These are phyloP conservation scores for Tylopilus balloui DNA, from an alignment of 768 basidiomycete species.

Conservation along the genomic window DNA sequence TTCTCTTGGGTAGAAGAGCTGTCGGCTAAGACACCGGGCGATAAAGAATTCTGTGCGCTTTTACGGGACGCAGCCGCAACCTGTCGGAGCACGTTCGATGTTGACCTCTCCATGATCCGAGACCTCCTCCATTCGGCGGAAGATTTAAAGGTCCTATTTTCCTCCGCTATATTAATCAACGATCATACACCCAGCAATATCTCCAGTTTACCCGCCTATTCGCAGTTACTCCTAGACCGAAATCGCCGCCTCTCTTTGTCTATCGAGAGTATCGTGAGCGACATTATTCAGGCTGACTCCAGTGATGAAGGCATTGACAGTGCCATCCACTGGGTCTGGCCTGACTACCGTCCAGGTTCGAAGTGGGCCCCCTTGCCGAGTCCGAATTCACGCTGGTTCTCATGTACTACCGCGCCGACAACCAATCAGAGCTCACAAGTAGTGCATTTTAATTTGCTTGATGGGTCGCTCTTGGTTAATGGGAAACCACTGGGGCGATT, in stretches of 20 bases:
- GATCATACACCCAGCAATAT: slow-evolving; percentile 24
- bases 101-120: neutral
- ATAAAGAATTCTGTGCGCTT: slow-evolving; percentile 2
- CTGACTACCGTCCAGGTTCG: slow-evolving; percentile 21
- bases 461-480: slow-evolving; percentile 26
- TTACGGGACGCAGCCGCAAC: slow-evolving; percentile 19
- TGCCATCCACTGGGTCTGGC: slow-evolving; percentile 23
- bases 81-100: slow-evolving; percentile 31
- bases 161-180: slow-evolving; percentile 32
- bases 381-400: slow-evolving; percentile 23
- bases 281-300: neutral
- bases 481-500: slow-evolving; percentile 25
- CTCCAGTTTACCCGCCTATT: slow-evolving; percentile 4
- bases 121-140: slow-evolving; percentile 17
- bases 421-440: slow-evolving; percentile 13
- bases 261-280: slow-evolving; percentile 15
- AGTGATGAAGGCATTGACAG: slow-evolving; percentile 14
- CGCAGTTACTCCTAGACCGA: slow-evolving; percentile 24
- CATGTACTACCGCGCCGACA: slow-evolving; percentile 11
- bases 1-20: slow-evolving; percentile 37
- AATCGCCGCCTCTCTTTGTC: slow-evolving; percentile 28
- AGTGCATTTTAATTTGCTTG: slow-evolving; percentile 22
- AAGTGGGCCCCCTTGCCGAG: slow-evolving; percentile 14
- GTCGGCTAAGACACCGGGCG: neutral
- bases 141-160: slow-evolving; percentile 29